phyloP scores from a whole-genome alignment of 2,329 filamentous ascomycete species.

The Aspergillus clavatus region DNA sequence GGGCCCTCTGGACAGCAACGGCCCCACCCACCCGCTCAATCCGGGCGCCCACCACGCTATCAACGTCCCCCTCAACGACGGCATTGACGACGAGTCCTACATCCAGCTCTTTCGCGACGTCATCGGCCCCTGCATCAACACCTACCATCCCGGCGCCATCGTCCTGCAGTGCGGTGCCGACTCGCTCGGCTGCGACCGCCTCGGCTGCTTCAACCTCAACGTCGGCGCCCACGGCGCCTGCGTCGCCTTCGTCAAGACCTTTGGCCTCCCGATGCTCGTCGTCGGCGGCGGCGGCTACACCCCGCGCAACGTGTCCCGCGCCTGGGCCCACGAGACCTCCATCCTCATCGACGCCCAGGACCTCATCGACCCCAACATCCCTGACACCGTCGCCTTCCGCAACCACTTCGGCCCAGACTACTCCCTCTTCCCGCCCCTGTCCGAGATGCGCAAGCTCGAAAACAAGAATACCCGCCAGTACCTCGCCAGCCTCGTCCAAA shows the following conservation, averaged over 20 bases:
- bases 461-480: constrained; percentile 78
- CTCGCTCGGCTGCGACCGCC: constrained; percentile 84
- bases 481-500: constrained; percentile 68
- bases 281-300: constrained; percentile 96
- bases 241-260: constrained; percentile 79
- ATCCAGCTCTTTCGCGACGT: constrained; percentile 76
- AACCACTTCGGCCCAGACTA: constrained; percentile 86
- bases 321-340: constrained; percentile 94
- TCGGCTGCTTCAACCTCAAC: constrained; percentile 95
- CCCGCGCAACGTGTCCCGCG: constrained; percentile 88
- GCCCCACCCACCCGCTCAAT: constrained; percentile 75
- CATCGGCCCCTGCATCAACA: constrained; percentile 70
- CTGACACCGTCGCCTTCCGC: constrained; percentile 75
- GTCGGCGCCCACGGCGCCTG: constrained; percentile 91
- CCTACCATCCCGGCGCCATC: constrained; percentile 84
- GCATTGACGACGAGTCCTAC: constrained; percentile 88
- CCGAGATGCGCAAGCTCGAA: constrained; percentile 60
- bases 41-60: constrained; percentile 83
- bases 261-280: constrained; percentile 75
- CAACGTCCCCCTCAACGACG: constrained; percentile 85
- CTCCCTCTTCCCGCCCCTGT: constrained; percentile 80
- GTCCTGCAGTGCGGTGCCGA: constrained; percentile 95
- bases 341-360: constrained; percentile 74
- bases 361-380: constrained; percentile 67
- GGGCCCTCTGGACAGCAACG: constrained; percentile 79